A percentile compares a stretch with the other conserved stretches of the same genome.
These are phyloP conservation scores for Aphanocladium album DNA, from an alignment of 2,329 filamentous ascomycete genomes.

Conservation along the genomic window DNA sequence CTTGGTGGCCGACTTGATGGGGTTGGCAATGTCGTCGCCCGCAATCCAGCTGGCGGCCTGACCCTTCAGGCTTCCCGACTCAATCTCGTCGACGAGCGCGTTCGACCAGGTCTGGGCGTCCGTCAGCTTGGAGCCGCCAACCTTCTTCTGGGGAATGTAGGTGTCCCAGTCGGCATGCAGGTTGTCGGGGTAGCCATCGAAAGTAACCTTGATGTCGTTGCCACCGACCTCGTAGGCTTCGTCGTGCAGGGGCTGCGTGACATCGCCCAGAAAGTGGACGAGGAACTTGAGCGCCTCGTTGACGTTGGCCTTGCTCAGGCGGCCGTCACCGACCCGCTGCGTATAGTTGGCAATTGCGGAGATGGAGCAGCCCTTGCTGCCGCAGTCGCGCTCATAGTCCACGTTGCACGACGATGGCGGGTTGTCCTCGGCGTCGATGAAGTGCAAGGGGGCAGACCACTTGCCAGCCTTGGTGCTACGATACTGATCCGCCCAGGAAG, in stretches of 20 bases:
- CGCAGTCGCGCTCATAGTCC: constrained; percentile 39
- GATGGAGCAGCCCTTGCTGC: constrained; percentile 22
- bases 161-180: constrained; percentile 59
- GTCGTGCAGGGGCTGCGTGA: constrained; percentile 51
- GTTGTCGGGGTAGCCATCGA: constrained; percentile 41
- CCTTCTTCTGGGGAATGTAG: constrained; percentile 45
- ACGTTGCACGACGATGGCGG: constrained; percentile 25
- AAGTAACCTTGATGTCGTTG: constrained; percentile 23
- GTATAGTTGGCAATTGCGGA: constrained; percentile 25
- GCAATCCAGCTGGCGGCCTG: constrained; percentile 31
- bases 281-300: constrained; percentile 23
- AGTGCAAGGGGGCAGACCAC: constrained; percentile 44
- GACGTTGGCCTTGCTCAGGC: constrained; percentile 15
- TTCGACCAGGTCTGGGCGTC: constrained; percentile 36
- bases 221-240: constrained; percentile 50
- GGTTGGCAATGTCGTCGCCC: constrained; percentile 28
- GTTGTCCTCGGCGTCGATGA: constrained; percentile 44
- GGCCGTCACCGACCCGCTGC: constrained; percentile 18
- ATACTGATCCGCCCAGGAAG: constrained; percentile 40
- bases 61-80: constrained; percentile 31
- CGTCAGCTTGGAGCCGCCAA: constrained; percentile 30
- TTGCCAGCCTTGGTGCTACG: constrained; percentile 40
- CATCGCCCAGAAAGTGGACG: constrained; percentile 50
- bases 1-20: constrained; percentile 27
- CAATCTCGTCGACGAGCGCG: constrained; percentile 30